Percentiles rank a stretch among this genome's conserved stretches.
These are phyloP conservation scores for Persicaria tinctoria DNA, from an alignment of 148 eudicot species.

Conservation along the genomic window DNA sequence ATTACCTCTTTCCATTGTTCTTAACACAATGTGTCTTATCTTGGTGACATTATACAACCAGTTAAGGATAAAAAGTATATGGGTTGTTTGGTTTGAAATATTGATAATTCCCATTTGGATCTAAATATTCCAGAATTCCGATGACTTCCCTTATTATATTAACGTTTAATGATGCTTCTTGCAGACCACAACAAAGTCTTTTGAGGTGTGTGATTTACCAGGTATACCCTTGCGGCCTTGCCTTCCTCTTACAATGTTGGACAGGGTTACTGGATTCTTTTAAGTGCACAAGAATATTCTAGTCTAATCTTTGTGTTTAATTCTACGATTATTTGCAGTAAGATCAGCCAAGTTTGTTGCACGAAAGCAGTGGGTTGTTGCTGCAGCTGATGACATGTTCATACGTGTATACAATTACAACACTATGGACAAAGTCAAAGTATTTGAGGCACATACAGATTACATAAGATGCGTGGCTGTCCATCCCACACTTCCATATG, in stretches of 20 bases:
- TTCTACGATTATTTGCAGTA: slow-evolving; percentile 19
- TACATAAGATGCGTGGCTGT: slow-evolving; percentile 68
- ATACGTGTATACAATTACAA: slow-evolving; percentile 49
- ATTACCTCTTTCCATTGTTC: neutral
- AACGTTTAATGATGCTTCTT: neutral
- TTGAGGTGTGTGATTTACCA: slow-evolving; percentile 62
- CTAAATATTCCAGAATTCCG: neutral
- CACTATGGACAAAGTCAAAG: slow-evolving; percentile 54
- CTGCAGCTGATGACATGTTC: slow-evolving; percentile 33
- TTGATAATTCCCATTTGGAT: slow-evolving; percentile 5
- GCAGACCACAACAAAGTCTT: slow-evolving; percentile 63
- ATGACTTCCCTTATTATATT: neutral
- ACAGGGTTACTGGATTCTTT: neutral
- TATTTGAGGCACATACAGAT: slow-evolving; percentile 68
- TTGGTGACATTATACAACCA: neutral
- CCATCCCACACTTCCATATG: slow-evolving; percentile 69
- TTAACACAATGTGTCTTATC: neutral
- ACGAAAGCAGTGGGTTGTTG: slow-evolving; percentile 33
- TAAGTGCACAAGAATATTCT: neutral
- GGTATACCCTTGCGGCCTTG: slow-evolving; percentile 26
- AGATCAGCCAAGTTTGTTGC: slow-evolving; percentile 34
- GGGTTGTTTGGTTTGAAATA: neutral
- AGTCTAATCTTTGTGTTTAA: neutral
- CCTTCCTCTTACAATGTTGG: neutral
- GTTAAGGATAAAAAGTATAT: neutral